Percentiles rank a stretch among this genome's conserved stretches.
Evolutionary conservation across 768 basidiomycete species (phyloP).

Genomic region (Phaeotremella fagi): DNA sequence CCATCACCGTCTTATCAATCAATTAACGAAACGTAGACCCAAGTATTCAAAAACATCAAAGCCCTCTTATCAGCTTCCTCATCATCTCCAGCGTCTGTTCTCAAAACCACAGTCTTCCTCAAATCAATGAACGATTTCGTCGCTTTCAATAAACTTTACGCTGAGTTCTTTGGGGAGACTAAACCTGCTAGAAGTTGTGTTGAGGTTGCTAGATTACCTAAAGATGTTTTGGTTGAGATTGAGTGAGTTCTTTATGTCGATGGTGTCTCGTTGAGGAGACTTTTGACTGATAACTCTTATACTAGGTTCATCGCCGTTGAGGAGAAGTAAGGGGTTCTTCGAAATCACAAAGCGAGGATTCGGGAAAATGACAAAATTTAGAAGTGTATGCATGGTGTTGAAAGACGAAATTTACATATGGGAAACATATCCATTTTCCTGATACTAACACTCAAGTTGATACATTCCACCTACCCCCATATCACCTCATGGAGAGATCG

Average conservation of each 20-base stretch:
- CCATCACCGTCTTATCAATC: not conserved
- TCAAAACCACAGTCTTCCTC: conserved; percentile 92
- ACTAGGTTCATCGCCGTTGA: conserved; percentile 39
- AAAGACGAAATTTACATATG: no score
- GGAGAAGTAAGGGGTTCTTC: conserved; percentile 29
- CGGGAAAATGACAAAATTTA: no score
- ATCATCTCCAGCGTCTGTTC: conserved; percentile 70
- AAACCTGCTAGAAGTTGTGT: conserved; percentile 91
- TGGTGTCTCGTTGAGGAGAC: not conserved
- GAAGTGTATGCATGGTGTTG: no score
- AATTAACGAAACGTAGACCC: conserved; percentile 50
- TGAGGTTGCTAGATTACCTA: conserved; percentile 75
- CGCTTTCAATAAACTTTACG: conserved; percentile 74
- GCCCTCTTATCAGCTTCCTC: conserved; percentile 78
- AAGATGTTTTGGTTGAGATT: conserved; percentile 86
- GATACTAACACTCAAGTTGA: no score
- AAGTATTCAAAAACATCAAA: conserved; percentile 79
- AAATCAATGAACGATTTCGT: conserved; percentile 89
- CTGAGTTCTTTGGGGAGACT: conserved; percentile 77
- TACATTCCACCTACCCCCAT: no score
- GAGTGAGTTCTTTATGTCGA: no score
- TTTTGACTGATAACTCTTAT: not conserved
- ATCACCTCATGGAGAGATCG: no score
- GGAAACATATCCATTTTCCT: no score
- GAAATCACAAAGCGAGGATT: no score